phyloP scores from a whole-genome alignment of 2,329 filamentous ascomycete species.

The Paraphaeosphaeria sporulosa region DNA sequence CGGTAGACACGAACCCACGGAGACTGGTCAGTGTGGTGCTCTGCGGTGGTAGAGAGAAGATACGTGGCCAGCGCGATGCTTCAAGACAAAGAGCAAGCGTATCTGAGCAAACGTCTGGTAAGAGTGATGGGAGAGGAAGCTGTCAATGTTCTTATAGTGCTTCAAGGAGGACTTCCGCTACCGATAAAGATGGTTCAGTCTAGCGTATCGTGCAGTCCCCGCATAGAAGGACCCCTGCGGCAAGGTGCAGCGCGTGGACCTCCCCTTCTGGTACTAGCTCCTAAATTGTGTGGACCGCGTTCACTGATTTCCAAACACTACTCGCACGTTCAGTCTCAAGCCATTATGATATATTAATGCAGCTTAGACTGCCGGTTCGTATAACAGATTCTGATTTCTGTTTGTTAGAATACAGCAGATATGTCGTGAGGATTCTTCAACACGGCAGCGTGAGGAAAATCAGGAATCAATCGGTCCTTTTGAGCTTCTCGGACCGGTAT shows the following conservation, averaged over 20 bases:
- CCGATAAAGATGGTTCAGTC: neutral
- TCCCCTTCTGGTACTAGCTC: neutral
- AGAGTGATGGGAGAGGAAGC: neutral
- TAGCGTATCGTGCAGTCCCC: neutral
- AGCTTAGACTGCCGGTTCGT: neutral
- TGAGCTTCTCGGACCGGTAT: neutral
- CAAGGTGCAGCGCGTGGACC: constrained; percentile 4
- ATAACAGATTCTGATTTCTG: neutral
- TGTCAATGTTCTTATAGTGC: neutral
- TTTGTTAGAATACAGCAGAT: neutral
- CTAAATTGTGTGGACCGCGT: neutral
- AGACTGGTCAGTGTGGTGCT: neutral
- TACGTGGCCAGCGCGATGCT: neutral
- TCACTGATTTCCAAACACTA: neutral
- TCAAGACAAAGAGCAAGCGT: neutral
- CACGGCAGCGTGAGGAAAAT: neutral
- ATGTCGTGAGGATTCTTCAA: neutral
- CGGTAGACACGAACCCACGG: neutral
- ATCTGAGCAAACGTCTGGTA: neutral
- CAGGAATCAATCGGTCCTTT: neutral
- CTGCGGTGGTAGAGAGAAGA: neutral
- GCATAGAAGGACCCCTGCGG: neutral
- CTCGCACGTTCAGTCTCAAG: neutral
- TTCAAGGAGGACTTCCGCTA: constrained; percentile 1
- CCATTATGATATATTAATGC: neutral